These are phyloP conservation scores for Allium cepa DNA, from an alignment of 106 monocot genomes.

Conservation along the genomic window DNA sequence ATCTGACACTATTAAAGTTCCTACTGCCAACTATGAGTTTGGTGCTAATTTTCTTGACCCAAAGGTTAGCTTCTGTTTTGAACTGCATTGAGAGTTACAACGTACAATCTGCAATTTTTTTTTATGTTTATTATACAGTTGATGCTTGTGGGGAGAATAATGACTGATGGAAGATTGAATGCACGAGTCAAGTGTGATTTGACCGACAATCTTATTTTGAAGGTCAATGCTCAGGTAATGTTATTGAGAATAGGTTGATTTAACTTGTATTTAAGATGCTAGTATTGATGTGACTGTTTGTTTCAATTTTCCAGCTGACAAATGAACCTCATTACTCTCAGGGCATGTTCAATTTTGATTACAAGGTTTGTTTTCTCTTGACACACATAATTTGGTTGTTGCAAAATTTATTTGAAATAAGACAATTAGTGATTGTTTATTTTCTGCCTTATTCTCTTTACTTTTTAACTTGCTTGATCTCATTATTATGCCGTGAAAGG, in stretches of 20 bases:
- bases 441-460: no score
- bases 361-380: conserved; percentile 58
- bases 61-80: conserved; percentile 31
- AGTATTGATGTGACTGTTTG: neutral
- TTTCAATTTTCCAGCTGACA: conserved; percentile 56
- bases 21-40: conserved; percentile 91
- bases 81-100: neutral
- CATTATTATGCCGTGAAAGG: no score
- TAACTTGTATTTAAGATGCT: no score
- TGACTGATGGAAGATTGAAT: conserved; percentile 96
- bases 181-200: conserved; percentile 97
- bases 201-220: conserved; percentile 82
- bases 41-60: conserved; percentile 98
- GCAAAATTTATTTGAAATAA: no score
- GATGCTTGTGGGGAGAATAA: conserved; percentile 93
- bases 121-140: conserved; percentile 37
- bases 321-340: conserved; percentile 97
- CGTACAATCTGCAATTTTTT: neutral
- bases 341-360: conserved; percentile 99
- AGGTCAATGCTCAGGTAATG: conserved; percentile 88
- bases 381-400: neutral
- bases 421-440: no score
- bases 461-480: no score
- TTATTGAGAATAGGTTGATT: no score
- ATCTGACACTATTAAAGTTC: conserved; percentile 71